Base-by-base conservation (phyloP, 2,329 filamentous ascomycete genomes). In the Neonectria neomacrospora region DNA sequence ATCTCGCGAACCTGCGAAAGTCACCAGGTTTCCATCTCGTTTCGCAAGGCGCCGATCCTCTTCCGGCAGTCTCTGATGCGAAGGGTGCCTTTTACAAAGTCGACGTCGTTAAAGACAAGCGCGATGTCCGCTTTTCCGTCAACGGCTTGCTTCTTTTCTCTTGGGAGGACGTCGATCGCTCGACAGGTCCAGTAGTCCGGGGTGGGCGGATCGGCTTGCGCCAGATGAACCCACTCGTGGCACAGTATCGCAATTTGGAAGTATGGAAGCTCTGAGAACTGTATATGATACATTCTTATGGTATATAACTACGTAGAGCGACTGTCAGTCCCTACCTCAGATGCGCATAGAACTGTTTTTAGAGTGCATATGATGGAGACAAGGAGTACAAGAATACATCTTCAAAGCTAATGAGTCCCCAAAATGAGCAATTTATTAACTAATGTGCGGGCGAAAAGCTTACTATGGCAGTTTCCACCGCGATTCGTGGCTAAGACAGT, bases 21-120 rank as follows among this genome's bases (percentile, higher is more conserved):
- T 72, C 70, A 1, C 70, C 70, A 2, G 70, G 70, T 0, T 72
- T 72, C 7, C 64, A 72, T 12, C 64, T 72, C 16, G 70, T 72
- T 10, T 45, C 67, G 2, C 70, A 72, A 23, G 70, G 70, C 6
- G 70, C 70, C 2, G 70, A 72, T 23, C 67, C 69, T 1, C n/a
- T 71, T 6, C 70, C 67, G 1, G 10, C 68, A 9, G 70, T 72
- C 0, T 62, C 32, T n/a, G 70, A 71, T 52, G 59, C 66, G 0
- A 55, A 65, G 10, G 67, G 70, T 2, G 66, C 66, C 8, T 71
- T 63, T 26, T 72, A 71, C 59, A 68, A 64, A 9, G 26, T 72
- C 3, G 69, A 72, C 22, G 66, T 72, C 1, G n/a, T 69, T 48
- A 71, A 72, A 12, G 64, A 71, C 9, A 69, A 67, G 20, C 53